These are phyloP conservation scores for Acanthamoeba castellanii DNA, from an alignment of 208 protist genomes.

Conservation along the genomic window DNA sequence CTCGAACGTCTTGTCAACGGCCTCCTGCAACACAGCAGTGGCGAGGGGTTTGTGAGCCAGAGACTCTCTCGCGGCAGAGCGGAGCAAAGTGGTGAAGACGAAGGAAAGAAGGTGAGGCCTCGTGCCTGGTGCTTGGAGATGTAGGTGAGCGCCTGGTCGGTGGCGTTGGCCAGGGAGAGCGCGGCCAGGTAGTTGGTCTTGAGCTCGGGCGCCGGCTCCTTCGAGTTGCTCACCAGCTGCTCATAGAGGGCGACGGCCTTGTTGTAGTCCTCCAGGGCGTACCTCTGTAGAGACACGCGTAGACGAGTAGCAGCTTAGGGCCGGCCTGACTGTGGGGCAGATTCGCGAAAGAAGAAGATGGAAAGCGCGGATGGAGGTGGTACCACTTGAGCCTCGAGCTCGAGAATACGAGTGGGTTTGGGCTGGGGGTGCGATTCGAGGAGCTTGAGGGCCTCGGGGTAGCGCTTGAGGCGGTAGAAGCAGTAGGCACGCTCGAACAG, in stretches of 20 bases:
- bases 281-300: not conserved
- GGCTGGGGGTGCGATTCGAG: slow-evolving; percentile 50
- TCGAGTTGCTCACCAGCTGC: slow-evolving; percentile 44
- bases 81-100: not conserved
- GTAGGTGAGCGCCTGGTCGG: slow-evolving; percentile 26
- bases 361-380: not conserved
- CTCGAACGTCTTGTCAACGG: slow-evolving; percentile 73
- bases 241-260: slow-evolving; percentile 59
- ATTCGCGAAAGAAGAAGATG: not conserved
- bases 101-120: not conserved
- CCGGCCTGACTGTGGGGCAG: not conserved
- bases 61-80: not conserved
- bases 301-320: not conserved
- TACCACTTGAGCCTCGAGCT: slow-evolving; percentile 75
- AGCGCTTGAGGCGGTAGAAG: slow-evolving; percentile 64
- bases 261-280: slow-evolving; percentile 66
- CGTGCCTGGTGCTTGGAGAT: slow-evolving; percentile 45
- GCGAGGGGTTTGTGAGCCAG: not conserved
- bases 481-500: slow-evolving; percentile 72
- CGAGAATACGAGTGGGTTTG: slow-evolving; percentile 40
- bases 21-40: not conserved
- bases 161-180: slow-evolving; percentile 32
- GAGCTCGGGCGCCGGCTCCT: slow-evolving; percentile 43
- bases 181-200: slow-evolving; percentile 71
- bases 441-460: slow-evolving; percentile 38